A percentile compares a stretch with the other conserved stretches of the same genome.
Evolutionary conservation across 768 basidiomycete genomes (phyloP).

Genomic region (Tephrocybe rancida): DNA sequence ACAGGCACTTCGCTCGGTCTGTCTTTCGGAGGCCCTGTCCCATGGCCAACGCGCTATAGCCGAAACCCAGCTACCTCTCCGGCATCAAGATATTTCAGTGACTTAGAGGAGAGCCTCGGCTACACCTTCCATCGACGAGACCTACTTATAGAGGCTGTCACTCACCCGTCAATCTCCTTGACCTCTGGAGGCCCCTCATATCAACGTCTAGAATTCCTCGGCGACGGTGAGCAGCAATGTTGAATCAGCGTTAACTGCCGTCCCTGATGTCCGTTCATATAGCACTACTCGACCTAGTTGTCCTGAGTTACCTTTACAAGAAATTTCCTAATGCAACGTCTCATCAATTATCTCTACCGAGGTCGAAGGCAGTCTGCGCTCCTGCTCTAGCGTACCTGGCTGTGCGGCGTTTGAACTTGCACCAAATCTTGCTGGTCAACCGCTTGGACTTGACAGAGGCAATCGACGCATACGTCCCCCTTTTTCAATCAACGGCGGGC

Average conservation of each 20-base stretch:
- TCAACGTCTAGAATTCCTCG: constrained; percentile 86
- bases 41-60: constrained; percentile 67
- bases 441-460: constrained; percentile 67
- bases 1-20: constrained; percentile 68
- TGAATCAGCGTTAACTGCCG: constrained; percentile 1
- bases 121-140: constrained; percentile 69
- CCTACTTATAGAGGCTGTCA: constrained; percentile 77
- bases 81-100: constrained; percentile 48
- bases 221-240: constrained; percentile 67
- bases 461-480: constrained; percentile 60
- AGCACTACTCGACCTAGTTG: constrained; percentile 75
- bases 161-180: constrained; percentile 75
- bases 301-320: constrained; percentile 70
- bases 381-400: constrained; percentile 71
- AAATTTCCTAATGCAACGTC: constrained; percentile 75
- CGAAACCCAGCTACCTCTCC: constrained; percentile 30
- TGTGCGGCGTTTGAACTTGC: constrained; percentile 64
- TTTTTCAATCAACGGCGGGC: constrained; percentile 55
- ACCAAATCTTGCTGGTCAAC: constrained; percentile 72
- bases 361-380: constrained; percentile 72
- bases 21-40: constrained; percentile 69
- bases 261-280: constrained; percentile 10
- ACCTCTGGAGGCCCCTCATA: constrained; percentile 62
- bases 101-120: constrained; percentile 64
- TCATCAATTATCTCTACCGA: constrained; percentile 73